Evolutionary conservation across 1,139 yeast species (phyloP).

Genomic region (Magnusiomyces clavatus): DNA sequence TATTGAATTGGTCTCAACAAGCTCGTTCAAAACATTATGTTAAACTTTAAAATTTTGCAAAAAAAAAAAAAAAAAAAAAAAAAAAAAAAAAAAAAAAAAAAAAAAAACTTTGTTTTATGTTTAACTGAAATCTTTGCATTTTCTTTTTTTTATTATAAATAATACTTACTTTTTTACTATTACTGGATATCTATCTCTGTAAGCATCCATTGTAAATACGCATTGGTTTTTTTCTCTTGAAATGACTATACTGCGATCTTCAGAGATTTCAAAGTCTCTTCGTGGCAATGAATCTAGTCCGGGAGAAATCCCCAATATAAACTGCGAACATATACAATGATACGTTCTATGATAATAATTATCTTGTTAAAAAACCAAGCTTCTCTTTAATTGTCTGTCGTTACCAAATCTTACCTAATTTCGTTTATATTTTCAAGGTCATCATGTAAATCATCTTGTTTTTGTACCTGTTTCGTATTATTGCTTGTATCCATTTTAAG

Average conservation of each 20-base stretch:
- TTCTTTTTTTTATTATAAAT: no score
- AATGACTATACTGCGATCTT: constrained; percentile 6
- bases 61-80: no score
- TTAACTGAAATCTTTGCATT: no score
- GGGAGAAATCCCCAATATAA: constrained; percentile 8
- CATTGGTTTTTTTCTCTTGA: constrained; percentile 8
- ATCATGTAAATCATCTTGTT: no score
- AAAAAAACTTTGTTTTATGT: no score
- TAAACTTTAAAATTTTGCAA: no score
- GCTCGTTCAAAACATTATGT: not conserved
- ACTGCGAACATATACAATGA: constrained; percentile 11
- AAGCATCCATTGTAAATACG: constrained; percentile 7
- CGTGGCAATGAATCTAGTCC: constrained; percentile 7
- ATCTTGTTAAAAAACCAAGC: no score
- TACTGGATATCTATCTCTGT: constrained; percentile 9
- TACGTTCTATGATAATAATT: constrained; percentile 4
- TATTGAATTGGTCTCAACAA: no score
- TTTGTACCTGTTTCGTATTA: no score
- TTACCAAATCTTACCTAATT: not conserved
- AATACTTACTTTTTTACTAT: constrained; percentile 5
- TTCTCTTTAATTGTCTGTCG: not conserved
- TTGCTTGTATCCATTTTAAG: no score
- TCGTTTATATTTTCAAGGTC: not conserved
- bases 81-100: no score
- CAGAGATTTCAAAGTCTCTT: constrained; percentile 1